These are phyloP conservation scores for Hanseniaspora valbyensis DNA, from an alignment of 805 yeast species.

Conservation along the genomic window DNA sequence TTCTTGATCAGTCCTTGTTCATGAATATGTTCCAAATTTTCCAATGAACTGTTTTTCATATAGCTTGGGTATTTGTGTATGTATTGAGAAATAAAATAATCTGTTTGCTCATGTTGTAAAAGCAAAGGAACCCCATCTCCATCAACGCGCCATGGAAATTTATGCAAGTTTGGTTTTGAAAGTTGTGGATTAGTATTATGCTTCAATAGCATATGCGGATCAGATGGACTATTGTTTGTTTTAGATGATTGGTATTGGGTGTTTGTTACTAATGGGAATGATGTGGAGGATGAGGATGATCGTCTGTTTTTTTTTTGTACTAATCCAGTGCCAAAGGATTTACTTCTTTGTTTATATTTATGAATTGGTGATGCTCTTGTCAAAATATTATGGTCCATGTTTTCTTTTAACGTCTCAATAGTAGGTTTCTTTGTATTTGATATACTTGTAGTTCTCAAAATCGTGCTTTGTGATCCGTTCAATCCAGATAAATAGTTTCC, in stretches of 20 bases:
- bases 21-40: constrained; percentile 6
- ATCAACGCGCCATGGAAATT: background rate
- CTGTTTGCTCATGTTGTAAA: constrained; percentile 10
- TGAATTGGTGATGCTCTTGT: background rate
- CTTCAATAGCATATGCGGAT: background rate
- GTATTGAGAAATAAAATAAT: background rate
- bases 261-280: background rate
- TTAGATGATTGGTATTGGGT: too few relatives aligned
- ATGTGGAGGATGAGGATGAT: too few relatives aligned
- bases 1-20: constrained; percentile 2
- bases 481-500: constrained; percentile 8
- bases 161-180: background rate
- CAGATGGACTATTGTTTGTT: background rate
- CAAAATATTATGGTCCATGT: background rate
- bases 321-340: too few relatives aligned
- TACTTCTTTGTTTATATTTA: constrained; percentile 3
- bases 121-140: constrained; percentile 14
- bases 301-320: too few relatives aligned
- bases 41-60: background rate
- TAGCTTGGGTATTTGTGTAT: background rate
- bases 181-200: background rate
- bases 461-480: constrained; percentile 1
- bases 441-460: constrained; percentile 10
- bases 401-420: background rate
- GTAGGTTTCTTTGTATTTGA: constrained; percentile 3